phyloP scores from a whole-genome alignment of 768 basidiomycete genomes.

The Mrakia blollopis region DNA sequence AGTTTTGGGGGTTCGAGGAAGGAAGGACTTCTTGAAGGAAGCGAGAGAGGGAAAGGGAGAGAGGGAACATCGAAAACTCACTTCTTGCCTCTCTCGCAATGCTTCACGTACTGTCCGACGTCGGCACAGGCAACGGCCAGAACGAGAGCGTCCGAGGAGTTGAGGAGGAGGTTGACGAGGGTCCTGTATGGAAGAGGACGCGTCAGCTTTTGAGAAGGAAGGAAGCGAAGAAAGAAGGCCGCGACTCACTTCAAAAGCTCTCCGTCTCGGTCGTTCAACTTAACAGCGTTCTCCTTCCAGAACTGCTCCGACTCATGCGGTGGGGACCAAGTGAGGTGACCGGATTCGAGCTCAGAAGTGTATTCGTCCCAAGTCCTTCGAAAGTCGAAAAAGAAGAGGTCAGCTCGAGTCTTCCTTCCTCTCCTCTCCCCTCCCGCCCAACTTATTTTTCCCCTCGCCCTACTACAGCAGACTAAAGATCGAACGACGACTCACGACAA shows the following conservation, averaged over 20 bases:
- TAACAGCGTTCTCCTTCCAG: constrained; percentile 91
- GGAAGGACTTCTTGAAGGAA: neutral
- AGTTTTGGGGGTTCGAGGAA: neutral
- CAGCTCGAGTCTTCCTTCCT: too few relatives aligned
- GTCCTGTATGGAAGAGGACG: constrained; percentile 49
- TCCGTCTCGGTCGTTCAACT: constrained; percentile 76
- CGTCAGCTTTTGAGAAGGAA: neutral
- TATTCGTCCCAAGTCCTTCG: constrained; percentile 93
- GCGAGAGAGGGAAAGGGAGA: neutral
- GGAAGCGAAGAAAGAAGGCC: neutral
- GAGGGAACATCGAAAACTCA: constrained; percentile 47
- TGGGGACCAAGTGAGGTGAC: constrained; percentile 91
- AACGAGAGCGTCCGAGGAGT: constrained; percentile 66
- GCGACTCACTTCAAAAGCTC: constrained; percentile 72
- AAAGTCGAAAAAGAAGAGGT: neutral
- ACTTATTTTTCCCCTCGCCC: neutral
- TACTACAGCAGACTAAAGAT: neutral
- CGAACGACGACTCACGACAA: constrained; percentile 61
- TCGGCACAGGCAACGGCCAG: constrained; percentile 92
- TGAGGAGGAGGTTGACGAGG: constrained; percentile 65
- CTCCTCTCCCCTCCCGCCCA: neutral
- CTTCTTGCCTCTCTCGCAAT: constrained; percentile 89
- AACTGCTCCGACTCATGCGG: constrained; percentile 95
- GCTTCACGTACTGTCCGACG: constrained; percentile 87
- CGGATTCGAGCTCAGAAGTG: constrained; percentile 77